Evolutionary conservation across 805 yeast genomes (phyloP).

Genomic region (Candida andamanensis): DNA sequence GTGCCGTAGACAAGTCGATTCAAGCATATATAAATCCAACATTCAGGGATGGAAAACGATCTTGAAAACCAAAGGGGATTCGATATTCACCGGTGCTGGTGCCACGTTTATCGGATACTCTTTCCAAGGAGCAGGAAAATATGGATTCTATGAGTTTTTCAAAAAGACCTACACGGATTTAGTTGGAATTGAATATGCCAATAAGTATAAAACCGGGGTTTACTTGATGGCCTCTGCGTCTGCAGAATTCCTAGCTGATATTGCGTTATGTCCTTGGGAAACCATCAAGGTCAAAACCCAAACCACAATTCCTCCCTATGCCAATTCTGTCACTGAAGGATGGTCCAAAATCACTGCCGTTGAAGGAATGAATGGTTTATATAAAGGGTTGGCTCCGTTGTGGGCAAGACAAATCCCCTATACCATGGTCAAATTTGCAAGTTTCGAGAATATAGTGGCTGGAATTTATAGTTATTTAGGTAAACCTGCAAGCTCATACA

Average conservation of each 20-base stretch:
- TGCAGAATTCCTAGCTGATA: constrained; percentile 91
- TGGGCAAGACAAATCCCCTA: constrained; percentile 99
- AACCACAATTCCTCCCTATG: constrained; percentile 86
- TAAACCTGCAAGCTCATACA: constrained; percentile 64
- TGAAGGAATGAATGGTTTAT: constrained; percentile 72
- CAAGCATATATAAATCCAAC: constrained; percentile 68
- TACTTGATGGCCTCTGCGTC: constrained; percentile 84
- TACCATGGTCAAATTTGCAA: constrained; percentile 95
- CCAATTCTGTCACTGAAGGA: constrained; percentile 59
- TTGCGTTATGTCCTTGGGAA: constrained; percentile 88
- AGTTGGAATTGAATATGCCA: constrained; percentile 59
- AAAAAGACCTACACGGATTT: constrained; percentile 69
- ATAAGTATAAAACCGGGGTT: constrained; percentile 64
- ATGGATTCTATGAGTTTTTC: constrained; percentile 91
- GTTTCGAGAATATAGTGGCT: constrained; percentile 89
- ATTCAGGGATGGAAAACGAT: constrained; percentile 78
- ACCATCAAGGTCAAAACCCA: constrained; percentile 93
- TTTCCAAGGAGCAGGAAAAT: constrained; percentile 95
- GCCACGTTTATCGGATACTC: constrained; percentile 93
- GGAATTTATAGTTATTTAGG: constrained; percentile 71
- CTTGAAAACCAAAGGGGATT: constrained; percentile 70
- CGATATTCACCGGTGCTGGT: constrained; percentile 81
- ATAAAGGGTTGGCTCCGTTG: constrained; percentile 85
- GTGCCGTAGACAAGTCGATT: constrained; percentile 85
- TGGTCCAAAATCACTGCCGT: constrained; percentile 57